Evolutionary conservation across 768 basidiomycete species (phyloP), one percentile per base, ranked within the genome.

Genomic region (Mycena galopus): DNA sequence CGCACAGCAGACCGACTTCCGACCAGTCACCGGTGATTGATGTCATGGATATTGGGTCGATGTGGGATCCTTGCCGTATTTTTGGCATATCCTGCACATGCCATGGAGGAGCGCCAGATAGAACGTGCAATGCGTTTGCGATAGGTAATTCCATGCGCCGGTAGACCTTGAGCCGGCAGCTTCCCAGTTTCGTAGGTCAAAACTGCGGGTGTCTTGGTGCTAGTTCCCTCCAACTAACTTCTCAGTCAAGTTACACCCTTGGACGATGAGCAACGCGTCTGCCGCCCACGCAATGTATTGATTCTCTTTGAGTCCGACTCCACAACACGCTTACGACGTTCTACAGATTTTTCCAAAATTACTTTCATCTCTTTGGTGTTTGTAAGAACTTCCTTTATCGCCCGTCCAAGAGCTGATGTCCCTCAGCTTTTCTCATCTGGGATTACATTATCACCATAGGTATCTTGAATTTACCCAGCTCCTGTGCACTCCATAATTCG

Each of bases 381-480:
- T 60, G 47, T 50, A 23, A 50, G 47, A 9, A 50, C n/a, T 25
- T n/a, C 47, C 47, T 50, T 44, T 23, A 50, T 50, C 47, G 47
- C n/a, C 47, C n/a, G 23, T 50, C 3, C 47, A n/a, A 50, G 47
- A 50, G 47, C 47, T 50, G 47, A 50, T 50, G 47, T 23, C 47
- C 47, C 47, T 23, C 47, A 50, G 47, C 68, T 6, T 30, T 69
- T 57, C 68, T 69, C 39, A 56, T 62, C 9, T 69, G 68, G 68
- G 68, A 69, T 35, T 42, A 69, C n/a, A 62, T 69, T 14, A 29
- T 69, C 19, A 63, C 68, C 16, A 29, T 69, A 12, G 68, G 68
- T 69, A 50, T 35, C 27, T 19, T 12, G 8, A 11, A 37, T 39
- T 29, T 2, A 17, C 11, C 42, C 10, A 12, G 5, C 32, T n/a